phyloP scores from a whole-genome alignment of 108 stramenopile species.

The Parmales sp. region DNA sequence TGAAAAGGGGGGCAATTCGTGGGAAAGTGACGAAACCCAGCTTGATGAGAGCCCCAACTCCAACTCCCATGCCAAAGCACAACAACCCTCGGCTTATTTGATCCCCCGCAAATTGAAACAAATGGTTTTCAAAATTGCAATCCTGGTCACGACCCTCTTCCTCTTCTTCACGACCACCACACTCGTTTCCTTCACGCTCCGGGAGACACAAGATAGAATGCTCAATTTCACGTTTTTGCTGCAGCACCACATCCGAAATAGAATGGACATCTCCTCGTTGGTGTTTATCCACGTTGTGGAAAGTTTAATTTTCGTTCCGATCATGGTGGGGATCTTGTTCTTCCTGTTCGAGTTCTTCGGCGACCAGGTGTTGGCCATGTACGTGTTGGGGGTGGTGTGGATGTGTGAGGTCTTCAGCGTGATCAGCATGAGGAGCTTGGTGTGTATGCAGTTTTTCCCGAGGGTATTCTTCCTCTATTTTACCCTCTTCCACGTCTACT shows the following conservation, averaged over 20 bases:
- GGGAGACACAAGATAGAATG: constrained; percentile 96
- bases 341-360: constrained; percentile 85
- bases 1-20: background rate
- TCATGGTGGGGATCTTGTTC: constrained; percentile 87
- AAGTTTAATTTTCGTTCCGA: constrained; percentile 79
- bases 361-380: constrained; percentile 79
- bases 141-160: constrained; percentile 65
- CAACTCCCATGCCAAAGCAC: background rate
- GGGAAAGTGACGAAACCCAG: background rate
- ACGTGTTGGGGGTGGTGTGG: constrained; percentile 80
- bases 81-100: background rate
- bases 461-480: constrained; percentile 75
- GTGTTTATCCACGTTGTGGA: constrained; percentile 55
- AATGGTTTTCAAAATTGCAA: constrained; percentile 44
- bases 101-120: constrained; percentile 23
- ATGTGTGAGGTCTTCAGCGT: constrained; percentile 83
- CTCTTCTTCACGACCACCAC: constrained; percentile 82
- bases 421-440: constrained; percentile 47
- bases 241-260: constrained; percentile 43
- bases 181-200: constrained; percentile 73
- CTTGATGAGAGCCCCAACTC: background rate
- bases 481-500: constrained; percentile 82
- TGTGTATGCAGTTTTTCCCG: constrained; percentile 77
- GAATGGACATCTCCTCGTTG: constrained; percentile 43
- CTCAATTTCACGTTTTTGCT: constrained; percentile 77